phyloP scores from a whole-genome alignment of 2,329 filamentous ascomycete genomes.

The Xylariaceae sp. region DNA sequence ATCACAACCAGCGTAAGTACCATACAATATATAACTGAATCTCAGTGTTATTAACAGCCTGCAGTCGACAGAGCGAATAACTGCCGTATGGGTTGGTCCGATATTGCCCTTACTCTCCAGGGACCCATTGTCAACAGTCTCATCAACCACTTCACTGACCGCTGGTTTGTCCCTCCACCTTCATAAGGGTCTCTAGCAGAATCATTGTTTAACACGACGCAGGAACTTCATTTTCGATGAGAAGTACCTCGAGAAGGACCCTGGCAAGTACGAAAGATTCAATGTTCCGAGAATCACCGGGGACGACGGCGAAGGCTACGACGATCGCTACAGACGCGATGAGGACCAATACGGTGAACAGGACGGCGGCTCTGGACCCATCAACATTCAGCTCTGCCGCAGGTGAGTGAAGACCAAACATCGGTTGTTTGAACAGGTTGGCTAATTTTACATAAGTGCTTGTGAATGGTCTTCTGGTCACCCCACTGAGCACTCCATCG shows the following conservation, averaged over 20 bases:
- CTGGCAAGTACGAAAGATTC: constrained; percentile 44
- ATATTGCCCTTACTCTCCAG: constrained; percentile 70
- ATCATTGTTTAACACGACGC: constrained; percentile 11
- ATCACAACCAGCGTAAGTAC: constrained; percentile 67
- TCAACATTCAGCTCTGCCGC: constrained; percentile 46
- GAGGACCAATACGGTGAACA: constrained; percentile 23
- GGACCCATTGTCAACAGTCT: constrained; percentile 73
- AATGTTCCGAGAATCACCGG: constrained; percentile 36
- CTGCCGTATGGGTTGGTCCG: constrained; percentile 90
- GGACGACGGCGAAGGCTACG: constrained; percentile 40
- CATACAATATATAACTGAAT: not conserved
- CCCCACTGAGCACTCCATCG: constrained; percentile 67
- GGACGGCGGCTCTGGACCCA: not conserved
- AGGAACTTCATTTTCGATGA: constrained; percentile 80
- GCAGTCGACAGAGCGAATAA: constrained; percentile 67
- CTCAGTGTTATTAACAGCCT: not conserved
- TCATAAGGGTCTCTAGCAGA: not conserved
- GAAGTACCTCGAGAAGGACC: constrained; percentile 61
- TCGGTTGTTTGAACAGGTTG: not conserved
- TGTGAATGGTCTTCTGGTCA: constrained; percentile 50
- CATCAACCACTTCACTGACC: constrained; percentile 70
- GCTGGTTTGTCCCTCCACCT: constrained; percentile 54
- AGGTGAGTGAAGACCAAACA: constrained; percentile 34
- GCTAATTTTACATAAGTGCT: constrained; percentile 29
- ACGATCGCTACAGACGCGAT: constrained; percentile 34